Conservation (phyloP, 176 grass and related monocot genomes). For the Thalia dealbata region DNA sequence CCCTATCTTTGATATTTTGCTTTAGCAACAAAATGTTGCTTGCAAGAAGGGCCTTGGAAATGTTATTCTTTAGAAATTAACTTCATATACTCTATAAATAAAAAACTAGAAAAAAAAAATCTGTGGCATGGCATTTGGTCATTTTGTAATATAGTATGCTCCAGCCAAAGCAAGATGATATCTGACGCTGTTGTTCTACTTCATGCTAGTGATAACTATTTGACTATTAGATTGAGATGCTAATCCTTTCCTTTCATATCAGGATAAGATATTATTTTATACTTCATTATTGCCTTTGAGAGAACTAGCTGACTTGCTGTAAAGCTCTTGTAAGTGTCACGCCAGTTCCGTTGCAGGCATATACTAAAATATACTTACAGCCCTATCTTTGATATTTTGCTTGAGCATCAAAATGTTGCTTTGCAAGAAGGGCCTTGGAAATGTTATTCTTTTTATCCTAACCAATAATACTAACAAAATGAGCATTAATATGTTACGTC, state of each 20-base stretch:
- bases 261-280: no score
- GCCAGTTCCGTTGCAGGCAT: background rate
- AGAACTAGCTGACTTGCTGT: conserved; percentile 17
- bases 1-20: background rate
- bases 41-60: background rate
- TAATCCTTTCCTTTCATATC: background rate
- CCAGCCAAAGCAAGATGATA: no score
- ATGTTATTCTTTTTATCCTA: no score
- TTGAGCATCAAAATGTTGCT: background rate
- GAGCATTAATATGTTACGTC: background rate
- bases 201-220: no score
- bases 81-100: no score
- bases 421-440: background rate
- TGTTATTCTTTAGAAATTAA: no score
- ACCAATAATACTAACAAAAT: no score
- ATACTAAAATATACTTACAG: background rate
- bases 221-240: no score
- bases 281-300: conserved; percentile 17
- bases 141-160: no score
- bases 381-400: background rate
- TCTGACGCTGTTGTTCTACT: no score
- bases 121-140: no score
- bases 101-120: no score
- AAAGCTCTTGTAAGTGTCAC: background rate
- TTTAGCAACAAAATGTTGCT: background rate